Conservation (phyloP, 352 stramenopile genomes). For the Globisporangium abappressorium region DNA sequence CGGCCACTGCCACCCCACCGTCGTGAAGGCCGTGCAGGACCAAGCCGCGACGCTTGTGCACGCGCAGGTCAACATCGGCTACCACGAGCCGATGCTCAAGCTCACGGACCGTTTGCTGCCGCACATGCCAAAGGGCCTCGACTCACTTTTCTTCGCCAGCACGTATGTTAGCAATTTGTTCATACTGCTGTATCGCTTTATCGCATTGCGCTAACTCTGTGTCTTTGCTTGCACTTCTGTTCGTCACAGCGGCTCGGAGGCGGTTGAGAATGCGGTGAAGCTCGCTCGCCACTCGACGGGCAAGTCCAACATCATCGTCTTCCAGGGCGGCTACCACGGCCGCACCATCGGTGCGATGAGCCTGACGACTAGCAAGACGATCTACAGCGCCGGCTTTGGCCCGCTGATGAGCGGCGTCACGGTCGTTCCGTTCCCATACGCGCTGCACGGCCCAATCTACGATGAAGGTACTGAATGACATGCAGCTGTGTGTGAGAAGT, state of each 20-base stretch:
- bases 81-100: slow-evolving; percentile 91
- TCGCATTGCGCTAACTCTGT: not conserved
- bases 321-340: slow-evolving; percentile 90
- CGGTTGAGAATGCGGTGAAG: slow-evolving; percentile 92
- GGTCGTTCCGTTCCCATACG: slow-evolving; percentile 89
- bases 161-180: slow-evolving; percentile 23
- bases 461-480: slow-evolving; percentile 40
- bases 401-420: slow-evolving; percentile 74
- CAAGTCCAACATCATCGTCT: slow-evolving; percentile 90
- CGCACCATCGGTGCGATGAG: slow-evolving; percentile 91
- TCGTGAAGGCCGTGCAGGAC: slow-evolving; percentile 88
- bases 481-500: not conserved
- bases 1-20: slow-evolving; percentile 91
- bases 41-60: slow-evolving; percentile 89
- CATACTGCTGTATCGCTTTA: not conserved
- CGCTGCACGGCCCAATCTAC: slow-evolving; percentile 73
- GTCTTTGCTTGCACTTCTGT: slow-evolving; percentile 2
- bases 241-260: slow-evolving; percentile 79
- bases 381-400: slow-evolving; percentile 87
- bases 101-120: slow-evolving; percentile 81
- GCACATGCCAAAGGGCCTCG: slow-evolving; percentile 71
- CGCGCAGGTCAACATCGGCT: slow-evolving; percentile 91
- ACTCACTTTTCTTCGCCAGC: slow-evolving; percentile 90
- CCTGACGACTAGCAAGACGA: slow-evolving; percentile 89
- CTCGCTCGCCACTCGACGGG: slow-evolving; percentile 87